Conservation (phyloP, 2,329 filamentous ascomycete species). For the Ceratocystis ficicola region DNA sequence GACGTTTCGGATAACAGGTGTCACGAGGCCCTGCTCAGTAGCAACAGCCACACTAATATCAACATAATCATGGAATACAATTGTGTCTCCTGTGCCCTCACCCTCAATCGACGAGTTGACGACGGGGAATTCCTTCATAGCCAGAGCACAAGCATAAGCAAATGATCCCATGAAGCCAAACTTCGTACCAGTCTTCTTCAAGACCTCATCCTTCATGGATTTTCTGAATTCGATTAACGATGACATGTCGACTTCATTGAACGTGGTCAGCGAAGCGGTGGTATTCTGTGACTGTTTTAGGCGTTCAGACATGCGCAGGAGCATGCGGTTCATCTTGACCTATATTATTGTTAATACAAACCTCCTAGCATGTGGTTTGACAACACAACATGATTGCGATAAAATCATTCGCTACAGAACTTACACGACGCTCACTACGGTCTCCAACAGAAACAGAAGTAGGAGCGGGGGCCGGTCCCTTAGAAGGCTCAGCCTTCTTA, state of each 20-base stretch:
- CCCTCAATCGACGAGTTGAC: constrained; percentile 97
- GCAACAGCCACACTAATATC: constrained; percentile 96
- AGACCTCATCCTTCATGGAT: constrained; percentile 87
- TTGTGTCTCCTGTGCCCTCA: constrained; percentile 86
- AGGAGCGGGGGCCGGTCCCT: constrained; percentile 22
- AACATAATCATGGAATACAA: constrained; percentile 96
- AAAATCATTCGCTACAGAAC: constrained; percentile 28
- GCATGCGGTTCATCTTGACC: constrained; percentile 99
- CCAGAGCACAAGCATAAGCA: constrained; percentile 74
- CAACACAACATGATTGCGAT: too few relatives aligned
- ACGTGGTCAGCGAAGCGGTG: constrained; percentile 89
- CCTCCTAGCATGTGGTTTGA: not conserved
- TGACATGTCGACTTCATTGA: constrained; percentile 99
- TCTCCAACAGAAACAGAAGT: constrained; percentile 45
- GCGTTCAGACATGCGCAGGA: constrained; percentile 88
- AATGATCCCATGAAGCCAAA: constrained; percentile 99
- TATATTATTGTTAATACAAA: constrained; percentile 29
- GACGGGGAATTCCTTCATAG: constrained; percentile 86
- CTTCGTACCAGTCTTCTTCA: constrained; percentile 95
- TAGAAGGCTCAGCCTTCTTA: constrained; percentile 23
- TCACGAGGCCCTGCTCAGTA: constrained; percentile 94
- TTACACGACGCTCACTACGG: constrained; percentile 77
- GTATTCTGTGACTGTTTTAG: constrained; percentile 99
- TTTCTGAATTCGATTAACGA: constrained; percentile 95
- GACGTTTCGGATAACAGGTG: constrained; percentile 86